Conservation (phyloP, 192 early-diverging fungal species). For the Kappamyces sp. region DNA sequence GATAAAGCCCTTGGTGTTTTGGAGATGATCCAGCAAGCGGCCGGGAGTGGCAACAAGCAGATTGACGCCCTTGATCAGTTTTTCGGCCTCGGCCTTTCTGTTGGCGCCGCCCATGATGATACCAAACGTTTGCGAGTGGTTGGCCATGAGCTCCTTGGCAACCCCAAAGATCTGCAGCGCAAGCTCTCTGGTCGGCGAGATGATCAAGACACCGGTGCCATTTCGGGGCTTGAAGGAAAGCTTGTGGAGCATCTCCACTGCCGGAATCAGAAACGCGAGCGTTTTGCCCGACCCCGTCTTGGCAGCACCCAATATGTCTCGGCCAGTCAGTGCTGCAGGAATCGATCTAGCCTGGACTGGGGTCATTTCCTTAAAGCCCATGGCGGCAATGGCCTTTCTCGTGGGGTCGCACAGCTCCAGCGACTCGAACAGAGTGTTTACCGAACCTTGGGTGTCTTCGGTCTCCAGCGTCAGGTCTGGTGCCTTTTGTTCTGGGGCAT, state of each 20-base stretch:
- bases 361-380: slow-evolving; percentile 93
- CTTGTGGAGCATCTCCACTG: slow-evolving; percentile 81
- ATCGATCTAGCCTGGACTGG: slow-evolving; percentile 95
- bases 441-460: too few species aligned
- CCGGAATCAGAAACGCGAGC: slow-evolving; percentile 92
- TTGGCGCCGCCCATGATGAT: slow-evolving; percentile 99
- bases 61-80: slow-evolving; percentile 94
- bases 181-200: slow-evolving; percentile 97
- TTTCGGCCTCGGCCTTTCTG: slow-evolving; percentile 91
- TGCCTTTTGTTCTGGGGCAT: too few species aligned
- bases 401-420: slow-evolving; percentile 78
- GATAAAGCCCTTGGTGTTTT: slow-evolving; percentile 94
- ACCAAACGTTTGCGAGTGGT: slow-evolving; percentile 96
- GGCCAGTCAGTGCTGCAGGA: slow-evolving; percentile 89
- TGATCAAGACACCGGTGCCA: slow-evolving; percentile 89
- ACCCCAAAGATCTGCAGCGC: slow-evolving; percentile 99
- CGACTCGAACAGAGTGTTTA: too few species aligned
- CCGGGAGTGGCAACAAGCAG: slow-evolving; percentile 94
- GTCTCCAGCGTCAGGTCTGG: too few species aligned
- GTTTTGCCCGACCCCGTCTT: slow-evolving; percentile 97
- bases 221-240: slow-evolving; percentile 94
- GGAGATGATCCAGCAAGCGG: slow-evolving; percentile 95
- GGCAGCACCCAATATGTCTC: slow-evolving; percentile 96
- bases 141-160: slow-evolving; percentile 87
- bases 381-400: slow-evolving; percentile 71